phyloP scores from a whole-genome alignment of 1,139 yeast genomes.

The Blastobotrys proliferans region DNA sequence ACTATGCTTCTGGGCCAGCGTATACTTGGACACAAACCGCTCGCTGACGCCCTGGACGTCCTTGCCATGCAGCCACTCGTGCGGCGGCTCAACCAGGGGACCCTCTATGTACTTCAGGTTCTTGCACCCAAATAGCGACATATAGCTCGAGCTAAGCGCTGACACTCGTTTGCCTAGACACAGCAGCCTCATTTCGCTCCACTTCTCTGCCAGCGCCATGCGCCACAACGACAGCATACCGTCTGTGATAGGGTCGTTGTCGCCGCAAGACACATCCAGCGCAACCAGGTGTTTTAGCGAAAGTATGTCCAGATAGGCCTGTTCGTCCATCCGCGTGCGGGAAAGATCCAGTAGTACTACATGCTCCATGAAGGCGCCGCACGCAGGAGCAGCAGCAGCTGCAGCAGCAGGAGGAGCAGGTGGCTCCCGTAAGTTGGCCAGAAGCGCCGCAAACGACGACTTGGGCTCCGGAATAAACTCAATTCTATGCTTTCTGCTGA shows the following conservation, averaged over 20 bases:
- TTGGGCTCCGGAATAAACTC: constrained; percentile 7
- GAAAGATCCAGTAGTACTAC: constrained; percentile 23
- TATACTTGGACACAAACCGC: constrained; percentile 7
- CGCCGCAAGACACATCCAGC: constrained; percentile 22
- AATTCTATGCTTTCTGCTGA: constrained; percentile 5
- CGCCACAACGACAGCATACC: constrained; percentile 22
- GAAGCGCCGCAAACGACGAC: background rate
- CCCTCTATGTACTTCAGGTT: constrained; percentile 13
- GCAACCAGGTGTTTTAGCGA: constrained; percentile 21
- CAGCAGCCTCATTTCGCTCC: constrained; percentile 21
- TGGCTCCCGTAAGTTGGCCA: background rate
- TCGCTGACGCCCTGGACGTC: constrained; percentile 7
- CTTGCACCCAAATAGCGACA: constrained; percentile 1
- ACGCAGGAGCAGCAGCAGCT: background rate
- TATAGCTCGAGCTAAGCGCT: background rate
- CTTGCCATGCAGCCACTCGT: constrained; percentile 8
- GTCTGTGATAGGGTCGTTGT: constrained; percentile 7
- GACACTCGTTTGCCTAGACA: constrained; percentile 17
- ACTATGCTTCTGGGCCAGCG: constrained; percentile 8
- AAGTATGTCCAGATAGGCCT: constrained; percentile 15
- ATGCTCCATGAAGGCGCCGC: constrained; percentile 1
- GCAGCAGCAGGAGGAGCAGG: background rate
- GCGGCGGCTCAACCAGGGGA: constrained; percentile 1
- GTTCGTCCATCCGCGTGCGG: constrained; percentile 9
- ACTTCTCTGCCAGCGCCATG: constrained; percentile 22